Percentiles rank a stretch among this genome's conserved stretches.
phyloP scores from a whole-genome alignment of 768 basidiomycete species.

The Phanerochaete sordida region DNA sequence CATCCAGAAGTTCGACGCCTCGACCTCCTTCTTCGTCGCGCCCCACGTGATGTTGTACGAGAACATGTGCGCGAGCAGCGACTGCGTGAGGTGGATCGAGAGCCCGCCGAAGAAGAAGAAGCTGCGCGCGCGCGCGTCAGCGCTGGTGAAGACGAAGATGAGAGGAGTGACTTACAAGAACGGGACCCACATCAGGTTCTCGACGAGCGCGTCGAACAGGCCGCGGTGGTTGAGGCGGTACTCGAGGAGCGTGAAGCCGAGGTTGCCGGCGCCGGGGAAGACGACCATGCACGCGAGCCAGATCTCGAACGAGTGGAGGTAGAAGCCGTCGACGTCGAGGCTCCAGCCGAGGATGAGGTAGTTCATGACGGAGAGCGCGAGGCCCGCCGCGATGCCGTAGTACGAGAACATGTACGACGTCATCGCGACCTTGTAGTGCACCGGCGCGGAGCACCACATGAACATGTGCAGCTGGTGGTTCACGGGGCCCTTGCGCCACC shows the following conservation, averaged over 20 bases:
- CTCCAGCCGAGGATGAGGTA: conserved; percentile 61
- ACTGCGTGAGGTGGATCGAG: conserved; percentile 48
- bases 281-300: conserved; percentile 72
- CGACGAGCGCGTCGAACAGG: conserved; percentile 45
- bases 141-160: neutral
- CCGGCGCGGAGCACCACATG: conserved; percentile 71
- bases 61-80: conserved; percentile 53
- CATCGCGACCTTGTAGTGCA: conserved; percentile 84
- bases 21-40: conserved; percentile 76
- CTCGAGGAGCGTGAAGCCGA: conserved; percentile 65
- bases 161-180: conserved; percentile 57
- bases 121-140: conserved; percentile 17
- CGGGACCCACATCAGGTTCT: conserved; percentile 62
- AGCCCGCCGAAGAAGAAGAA: conserved; percentile 58
- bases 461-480: conserved; percentile 76
- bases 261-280: conserved; percentile 64
- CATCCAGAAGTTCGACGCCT: conserved; percentile 85
- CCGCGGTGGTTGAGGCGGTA: conserved; percentile 61
- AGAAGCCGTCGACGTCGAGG: conserved; percentile 65
- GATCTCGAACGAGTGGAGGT: conserved; percentile 69
- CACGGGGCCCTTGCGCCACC: conserved; percentile 80
- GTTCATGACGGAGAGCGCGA: conserved; percentile 60
- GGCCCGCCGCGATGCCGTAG: conserved; percentile 62
- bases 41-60: conserved; percentile 59
- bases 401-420: conserved; percentile 58